Evolutionary conservation across 1,284 basidiomycete species (phyloP).

Genomic region (Exsudoporus floridanus): DNA sequence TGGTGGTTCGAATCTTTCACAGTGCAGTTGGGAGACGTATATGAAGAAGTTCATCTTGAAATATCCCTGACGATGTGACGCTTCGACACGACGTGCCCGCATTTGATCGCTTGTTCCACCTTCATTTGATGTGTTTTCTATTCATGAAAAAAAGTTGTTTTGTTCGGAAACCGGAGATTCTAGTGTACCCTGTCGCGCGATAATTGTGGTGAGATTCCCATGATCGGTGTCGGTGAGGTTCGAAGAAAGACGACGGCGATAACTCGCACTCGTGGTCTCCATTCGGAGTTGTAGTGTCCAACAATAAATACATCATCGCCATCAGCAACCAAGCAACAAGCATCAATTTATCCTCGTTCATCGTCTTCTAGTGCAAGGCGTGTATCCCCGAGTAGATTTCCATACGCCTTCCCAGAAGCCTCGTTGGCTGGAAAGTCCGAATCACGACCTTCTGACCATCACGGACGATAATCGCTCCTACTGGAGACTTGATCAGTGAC

Average conservation of each 20-base stretch:
- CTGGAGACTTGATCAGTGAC: not conserved
- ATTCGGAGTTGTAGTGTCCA: not conserved
- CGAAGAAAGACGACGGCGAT: conserved; percentile 11
- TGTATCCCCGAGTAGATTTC: not conserved
- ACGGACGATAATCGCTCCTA: conserved; percentile 5
- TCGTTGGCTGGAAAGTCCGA: not conserved
- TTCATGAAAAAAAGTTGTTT: conserved; percentile 18
- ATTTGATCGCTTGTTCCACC: conserved; percentile 2
- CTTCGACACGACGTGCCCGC: not conserved
- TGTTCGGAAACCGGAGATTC: conserved; percentile 18
- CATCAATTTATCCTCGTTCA: conserved; percentile 3
- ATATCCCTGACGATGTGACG: conserved; percentile 49
- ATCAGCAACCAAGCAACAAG: conserved; percentile 9
- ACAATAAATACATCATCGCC: conserved; percentile 8
- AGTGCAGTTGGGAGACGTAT: conserved; percentile 58
- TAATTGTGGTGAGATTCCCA: conserved; percentile 1
- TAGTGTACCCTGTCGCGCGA: conserved; percentile 5
- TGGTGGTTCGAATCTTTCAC: conserved; percentile 46
- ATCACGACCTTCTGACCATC: not conserved
- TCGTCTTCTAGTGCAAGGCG: conserved; percentile 1
- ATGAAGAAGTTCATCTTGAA: conserved; percentile 64
- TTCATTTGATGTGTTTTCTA: conserved; percentile 6
- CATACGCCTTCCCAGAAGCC: not conserved
- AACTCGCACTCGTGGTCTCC: conserved; percentile 5
- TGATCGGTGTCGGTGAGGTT: not conserved